Evolutionary conservation across 352 stramenopile genomes (phyloP).

Genomic region (Globisporangium yorkense): DNA sequence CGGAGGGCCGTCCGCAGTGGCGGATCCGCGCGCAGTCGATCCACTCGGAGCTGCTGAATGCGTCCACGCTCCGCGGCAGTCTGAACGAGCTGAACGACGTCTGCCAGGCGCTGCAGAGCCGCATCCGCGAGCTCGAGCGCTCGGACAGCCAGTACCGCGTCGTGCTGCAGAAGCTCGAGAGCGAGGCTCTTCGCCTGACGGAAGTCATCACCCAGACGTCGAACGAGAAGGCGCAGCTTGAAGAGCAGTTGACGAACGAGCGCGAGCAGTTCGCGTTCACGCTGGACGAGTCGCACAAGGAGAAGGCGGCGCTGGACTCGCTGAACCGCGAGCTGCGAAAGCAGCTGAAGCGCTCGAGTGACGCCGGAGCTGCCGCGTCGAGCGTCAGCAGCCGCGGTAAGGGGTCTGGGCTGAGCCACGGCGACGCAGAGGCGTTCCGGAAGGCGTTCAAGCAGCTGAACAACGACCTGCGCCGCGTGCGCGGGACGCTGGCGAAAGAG

Average conservation of each 20-base stretch:
- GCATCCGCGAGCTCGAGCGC: conserved; percentile 70
- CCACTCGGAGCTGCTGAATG: conserved; percentile 57
- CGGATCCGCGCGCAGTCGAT: conserved; percentile 70
- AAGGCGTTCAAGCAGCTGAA: conserved; percentile 54
- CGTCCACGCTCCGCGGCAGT: conserved; percentile 48
- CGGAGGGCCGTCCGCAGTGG: conserved; percentile 51
- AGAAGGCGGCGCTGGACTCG: conserved; percentile 63
- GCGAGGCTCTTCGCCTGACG: conserved; percentile 53
- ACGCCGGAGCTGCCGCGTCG: conserved; percentile 20
- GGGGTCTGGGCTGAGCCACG: conserved; percentile 30
- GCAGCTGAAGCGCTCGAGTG: conserved; percentile 65
- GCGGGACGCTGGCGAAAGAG: conserved; percentile 49
- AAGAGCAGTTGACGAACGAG: conserved; percentile 54
- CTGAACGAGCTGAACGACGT: conserved; percentile 62
- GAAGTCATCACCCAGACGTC: conserved; percentile 26
- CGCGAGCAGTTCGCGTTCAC: conserved; percentile 68
- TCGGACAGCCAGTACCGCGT: conserved; percentile 72
- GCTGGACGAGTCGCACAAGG: conserved; percentile 79
- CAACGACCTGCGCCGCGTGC: conserved; percentile 40
- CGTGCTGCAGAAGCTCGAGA: conserved; percentile 75
- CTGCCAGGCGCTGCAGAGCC: conserved; percentile 54
- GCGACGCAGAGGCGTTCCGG: conserved; percentile 53
- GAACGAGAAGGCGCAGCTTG: conserved; percentile 43
- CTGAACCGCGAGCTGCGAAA: conserved; percentile 76
- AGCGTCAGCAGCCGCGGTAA: conserved; percentile 12